Percentiles rank a stretch among this genome's conserved stretches.
Conservation (phyloP, 305 asterid species). For the Striga hermonthica region DNA sequence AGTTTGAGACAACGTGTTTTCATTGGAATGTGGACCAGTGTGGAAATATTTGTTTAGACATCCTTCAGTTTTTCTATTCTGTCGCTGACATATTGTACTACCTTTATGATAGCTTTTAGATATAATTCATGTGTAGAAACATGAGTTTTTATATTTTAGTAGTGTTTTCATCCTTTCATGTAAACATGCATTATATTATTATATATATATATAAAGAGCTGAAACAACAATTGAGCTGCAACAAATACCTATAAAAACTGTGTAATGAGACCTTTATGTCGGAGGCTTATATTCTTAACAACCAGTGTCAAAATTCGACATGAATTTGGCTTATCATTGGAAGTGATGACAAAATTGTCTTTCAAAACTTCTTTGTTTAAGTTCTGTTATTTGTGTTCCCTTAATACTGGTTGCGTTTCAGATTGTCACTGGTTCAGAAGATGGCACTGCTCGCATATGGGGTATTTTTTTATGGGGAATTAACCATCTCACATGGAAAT, state of each 20-base stretch:
- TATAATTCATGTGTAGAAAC: too few species aligned
- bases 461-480: conserved; percentile 47
- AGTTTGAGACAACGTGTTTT: conserved; percentile 64
- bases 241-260: conserved; percentile 9
- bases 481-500: conserved; percentile 23
- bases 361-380: conserved; percentile 19
- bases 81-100: too few species aligned
- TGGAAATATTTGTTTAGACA: conserved; percentile 66
- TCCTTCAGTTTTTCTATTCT: conserved; percentile 39
- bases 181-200: too few species aligned
- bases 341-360: not conserved
- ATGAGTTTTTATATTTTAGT: conserved; percentile 4
- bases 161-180: too few species aligned
- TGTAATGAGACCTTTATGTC: too few species aligned
- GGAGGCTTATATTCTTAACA: too few species aligned
- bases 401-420: conserved; percentile 38
- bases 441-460: conserved; percentile 90
- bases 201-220: too few species aligned
- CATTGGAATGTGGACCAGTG: conserved; percentile 63
- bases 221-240: too few species aligned
- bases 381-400: conserved; percentile 25
- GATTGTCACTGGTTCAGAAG: conserved; percentile 98
- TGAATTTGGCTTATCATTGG: not conserved
- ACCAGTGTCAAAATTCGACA: not conserved
- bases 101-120: too few species aligned